A percentile compares a stretch with the other conserved stretches of the same genome.
These are phyloP conservation scores for Zasmidium citrigriseum DNA, from an alignment of 2,329 filamentous ascomycete genomes.

Conservation along the genomic window DNA sequence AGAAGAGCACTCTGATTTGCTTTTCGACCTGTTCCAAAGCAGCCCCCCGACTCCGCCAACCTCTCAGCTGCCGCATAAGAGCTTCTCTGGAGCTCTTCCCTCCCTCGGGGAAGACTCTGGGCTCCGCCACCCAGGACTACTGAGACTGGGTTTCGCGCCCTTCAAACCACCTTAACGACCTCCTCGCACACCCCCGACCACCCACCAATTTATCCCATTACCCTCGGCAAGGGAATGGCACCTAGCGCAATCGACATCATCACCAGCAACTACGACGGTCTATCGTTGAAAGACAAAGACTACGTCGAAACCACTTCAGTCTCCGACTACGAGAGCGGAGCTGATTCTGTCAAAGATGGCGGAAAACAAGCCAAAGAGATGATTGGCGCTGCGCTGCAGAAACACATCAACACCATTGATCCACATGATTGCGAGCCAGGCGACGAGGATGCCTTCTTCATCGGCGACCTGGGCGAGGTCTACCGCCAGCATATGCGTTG, in stretches of 20 bases:
- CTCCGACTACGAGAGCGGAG: slow-evolving; percentile 27
- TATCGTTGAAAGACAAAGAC: slow-evolving; percentile 39
- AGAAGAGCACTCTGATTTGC: slow-evolving; percentile 42
- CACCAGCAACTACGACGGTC: slow-evolving; percentile 37
- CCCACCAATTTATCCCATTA: slow-evolving; percentile 12
- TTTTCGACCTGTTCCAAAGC: slow-evolving; percentile 46
- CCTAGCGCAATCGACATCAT: slow-evolving; percentile 63
- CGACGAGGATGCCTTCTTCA: slow-evolving; percentile 97
- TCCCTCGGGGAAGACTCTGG: slow-evolving; percentile 99
- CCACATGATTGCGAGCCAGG: slow-evolving; percentile 85
- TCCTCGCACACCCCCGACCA: slow-evolving; percentile 31
- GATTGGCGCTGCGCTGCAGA: slow-evolving; percentile 83
- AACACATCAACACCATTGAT: slow-evolving; percentile 80
- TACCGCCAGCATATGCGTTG: slow-evolving; percentile 98
- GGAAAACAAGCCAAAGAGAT: slow-evolving; percentile 68
- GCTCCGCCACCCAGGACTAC: slow-evolving; percentile 71
- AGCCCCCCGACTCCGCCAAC: slow-evolving; percentile 58
- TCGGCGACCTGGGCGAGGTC: slow-evolving; percentile 95
- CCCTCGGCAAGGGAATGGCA: slow-evolving; percentile 63
- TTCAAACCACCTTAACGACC: slow-evolving; percentile 91
- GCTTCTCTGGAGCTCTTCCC: slow-evolving; percentile 97
- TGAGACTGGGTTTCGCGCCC: slow-evolving; percentile 85
- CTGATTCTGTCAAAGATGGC: slow-evolving; percentile 48
- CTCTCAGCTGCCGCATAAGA: slow-evolving; percentile 99
- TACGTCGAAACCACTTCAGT: slow-evolving; percentile 17